Evolutionary conservation across 2,329 filamentous ascomycete species (phyloP).

Genomic region (Apiospora marii): DNA sequence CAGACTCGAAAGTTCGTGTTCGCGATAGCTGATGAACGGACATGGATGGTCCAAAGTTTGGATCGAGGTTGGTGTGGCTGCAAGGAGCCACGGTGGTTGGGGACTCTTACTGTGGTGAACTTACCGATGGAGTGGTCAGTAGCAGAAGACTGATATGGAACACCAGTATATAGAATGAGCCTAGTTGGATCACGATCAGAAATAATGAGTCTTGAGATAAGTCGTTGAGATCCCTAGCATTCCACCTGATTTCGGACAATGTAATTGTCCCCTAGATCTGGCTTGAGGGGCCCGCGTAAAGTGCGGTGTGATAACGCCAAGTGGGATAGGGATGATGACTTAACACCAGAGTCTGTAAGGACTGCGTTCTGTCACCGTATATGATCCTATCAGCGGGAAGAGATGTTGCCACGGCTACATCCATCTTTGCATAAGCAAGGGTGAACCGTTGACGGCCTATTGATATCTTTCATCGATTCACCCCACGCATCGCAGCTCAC

Average conservation of each 20-base stretch:
- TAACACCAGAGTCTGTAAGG: background rate
- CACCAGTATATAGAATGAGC: too few relatives aligned
- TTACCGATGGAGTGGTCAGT: too few relatives aligned
- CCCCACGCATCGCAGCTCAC: background rate
- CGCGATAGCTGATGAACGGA: too few relatives aligned
- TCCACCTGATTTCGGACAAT: background rate
- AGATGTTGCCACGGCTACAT: background rate
- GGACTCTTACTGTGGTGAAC: too few relatives aligned
- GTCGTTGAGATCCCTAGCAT: background rate
- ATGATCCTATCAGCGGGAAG: too few relatives aligned
- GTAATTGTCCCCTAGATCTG: background rate
- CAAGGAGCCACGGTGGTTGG: too few relatives aligned
- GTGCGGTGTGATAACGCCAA: background rate
- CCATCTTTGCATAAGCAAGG: background rate
- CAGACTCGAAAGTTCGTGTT: too few relatives aligned
- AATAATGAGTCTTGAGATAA: too few relatives aligned
- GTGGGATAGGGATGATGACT: background rate
- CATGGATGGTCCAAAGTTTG: too few relatives aligned
- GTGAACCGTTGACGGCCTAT: background rate
- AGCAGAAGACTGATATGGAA: too few relatives aligned
- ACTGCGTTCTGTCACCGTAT: background rate
- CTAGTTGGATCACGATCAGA: too few relatives aligned
- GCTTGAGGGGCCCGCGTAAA: background rate
- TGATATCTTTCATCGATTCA: background rate
- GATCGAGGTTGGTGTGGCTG: too few relatives aligned